Conservation (phyloP, 1,284 basidiomycete species). For the Anthracocystis panici-leucophaei region DNA sequence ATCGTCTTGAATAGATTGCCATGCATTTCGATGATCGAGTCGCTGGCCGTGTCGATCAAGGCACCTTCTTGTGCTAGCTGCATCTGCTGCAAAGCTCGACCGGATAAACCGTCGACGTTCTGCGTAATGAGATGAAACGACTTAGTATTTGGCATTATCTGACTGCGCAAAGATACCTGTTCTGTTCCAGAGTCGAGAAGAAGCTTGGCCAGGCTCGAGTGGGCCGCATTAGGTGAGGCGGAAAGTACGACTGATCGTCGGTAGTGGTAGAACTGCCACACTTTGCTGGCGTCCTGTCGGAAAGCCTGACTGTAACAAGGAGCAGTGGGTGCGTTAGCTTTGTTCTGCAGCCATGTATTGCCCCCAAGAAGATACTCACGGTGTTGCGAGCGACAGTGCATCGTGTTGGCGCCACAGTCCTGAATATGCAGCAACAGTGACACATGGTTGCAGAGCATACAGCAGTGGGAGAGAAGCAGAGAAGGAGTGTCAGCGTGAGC, state of each 20-base stretch:
- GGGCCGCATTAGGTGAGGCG: conserved; percentile 75
- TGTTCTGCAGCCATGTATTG: background rate
- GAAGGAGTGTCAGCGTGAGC: background rate
- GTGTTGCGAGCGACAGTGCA: conserved; percentile 75
- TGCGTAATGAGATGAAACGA: conserved; percentile 75
- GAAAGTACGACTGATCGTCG: conserved; percentile 73
- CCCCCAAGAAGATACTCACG: conserved; percentile 50
- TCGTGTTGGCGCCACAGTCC: conserved; percentile 76
- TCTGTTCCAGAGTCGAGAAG: conserved; percentile 57
- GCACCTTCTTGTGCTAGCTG: background rate
- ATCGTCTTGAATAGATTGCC: conserved; percentile 75
- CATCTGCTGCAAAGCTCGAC: conserved; percentile 63
- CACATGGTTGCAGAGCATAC: background rate
- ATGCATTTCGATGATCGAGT: conserved; percentile 75
- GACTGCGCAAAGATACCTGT: background rate
- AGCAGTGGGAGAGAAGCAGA: background rate
- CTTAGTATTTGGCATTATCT: conserved; percentile 24
- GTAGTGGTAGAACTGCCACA: conserved; percentile 79
- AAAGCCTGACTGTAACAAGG: conserved; percentile 72
- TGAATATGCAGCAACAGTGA: background rate
- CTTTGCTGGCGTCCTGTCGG: conserved; percentile 73
- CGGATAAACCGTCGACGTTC: conserved; percentile 77
- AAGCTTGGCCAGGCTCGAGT: conserved; percentile 73
- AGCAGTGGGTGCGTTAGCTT: background rate
- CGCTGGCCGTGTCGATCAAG: background rate